Conservation (phyloP, 257 asterid genomes). For the Gentiana macrophylla region DNA sequence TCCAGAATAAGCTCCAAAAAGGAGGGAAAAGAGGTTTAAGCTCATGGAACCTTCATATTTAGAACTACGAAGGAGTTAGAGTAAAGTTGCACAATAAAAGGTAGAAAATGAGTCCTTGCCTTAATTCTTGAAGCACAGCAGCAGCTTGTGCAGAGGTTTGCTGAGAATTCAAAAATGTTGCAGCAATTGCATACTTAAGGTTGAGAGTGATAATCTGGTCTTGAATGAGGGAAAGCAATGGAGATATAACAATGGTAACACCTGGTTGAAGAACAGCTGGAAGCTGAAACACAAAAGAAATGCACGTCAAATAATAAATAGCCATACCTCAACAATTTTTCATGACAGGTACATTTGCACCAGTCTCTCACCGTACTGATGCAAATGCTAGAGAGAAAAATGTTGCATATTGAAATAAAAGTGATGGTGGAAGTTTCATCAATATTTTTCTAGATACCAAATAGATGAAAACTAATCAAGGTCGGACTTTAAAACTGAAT, state of each 20-base stretch:
- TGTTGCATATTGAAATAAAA: too few species aligned
- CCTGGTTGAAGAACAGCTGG: constrained; percentile 82
- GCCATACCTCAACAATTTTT: background rate
- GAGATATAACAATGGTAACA: constrained; percentile 86
- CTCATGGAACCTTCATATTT: background rate
- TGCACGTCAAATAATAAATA: constrained; percentile 5
- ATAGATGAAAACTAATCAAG: too few species aligned
- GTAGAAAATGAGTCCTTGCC: constrained; percentile 33
- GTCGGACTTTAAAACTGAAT: too few species aligned
- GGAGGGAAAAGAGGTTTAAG: background rate
- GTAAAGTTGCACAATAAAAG: background rate
- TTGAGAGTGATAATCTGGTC: constrained; percentile 92
- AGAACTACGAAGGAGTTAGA: background rate
- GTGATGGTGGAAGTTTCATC: too few species aligned
- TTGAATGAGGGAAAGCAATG: constrained; percentile 96
- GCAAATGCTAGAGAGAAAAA: too few species aligned
- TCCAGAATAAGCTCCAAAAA: background rate
- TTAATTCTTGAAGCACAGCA: constrained; percentile 72
- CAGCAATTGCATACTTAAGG: constrained; percentile 82
- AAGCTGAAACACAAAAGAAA: constrained; percentile 48
- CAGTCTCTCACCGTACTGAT: too few species aligned
- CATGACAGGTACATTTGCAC: too few species aligned
- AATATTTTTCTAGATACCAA: too few species aligned
- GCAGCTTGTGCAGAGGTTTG: constrained; percentile 77
- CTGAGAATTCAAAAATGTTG: constrained; percentile 94